phyloP scores from a whole-genome alignment of 208 protist species.

The Leishmania arabica region DNA sequence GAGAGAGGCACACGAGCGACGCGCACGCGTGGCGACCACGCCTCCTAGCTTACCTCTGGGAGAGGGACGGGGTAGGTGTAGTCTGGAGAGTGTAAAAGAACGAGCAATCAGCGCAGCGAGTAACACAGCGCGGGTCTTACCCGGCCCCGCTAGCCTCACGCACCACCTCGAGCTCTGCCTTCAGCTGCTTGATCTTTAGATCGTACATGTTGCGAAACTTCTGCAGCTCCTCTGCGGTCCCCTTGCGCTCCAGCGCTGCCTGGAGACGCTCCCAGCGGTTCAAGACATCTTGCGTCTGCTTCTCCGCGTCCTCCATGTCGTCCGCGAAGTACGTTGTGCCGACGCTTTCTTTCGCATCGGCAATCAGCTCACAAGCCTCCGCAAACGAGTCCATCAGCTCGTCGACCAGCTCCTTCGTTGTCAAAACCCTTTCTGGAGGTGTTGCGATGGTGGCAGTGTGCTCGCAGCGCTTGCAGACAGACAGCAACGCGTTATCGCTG shows the following conservation, averaged over 20 bases:
- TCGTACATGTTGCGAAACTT: constrained; percentile 54
- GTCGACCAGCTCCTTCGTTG: constrained; percentile 33
- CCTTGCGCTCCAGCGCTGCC: constrained; percentile 25
- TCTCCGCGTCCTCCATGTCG: constrained; percentile 68
- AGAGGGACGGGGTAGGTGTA: background rate
- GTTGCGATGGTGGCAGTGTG: constrained; percentile 1
- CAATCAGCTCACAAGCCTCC: constrained; percentile 69
- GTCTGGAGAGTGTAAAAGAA: background rate
- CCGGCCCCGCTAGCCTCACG: constrained; percentile 27
- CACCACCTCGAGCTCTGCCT: constrained; percentile 56
- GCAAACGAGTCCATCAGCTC: constrained; percentile 65
- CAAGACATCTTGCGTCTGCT: constrained; percentile 53
- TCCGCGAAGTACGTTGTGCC: constrained; percentile 73
- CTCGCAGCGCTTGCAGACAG: background rate
- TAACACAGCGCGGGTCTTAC: background rate
- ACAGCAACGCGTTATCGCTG: background rate
- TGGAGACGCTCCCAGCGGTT: constrained; percentile 52
- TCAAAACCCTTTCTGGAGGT: background rate
- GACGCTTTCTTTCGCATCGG: constrained; percentile 62
- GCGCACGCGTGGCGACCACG: background rate
- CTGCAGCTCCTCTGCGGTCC: constrained; percentile 33
- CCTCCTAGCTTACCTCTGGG: background rate
- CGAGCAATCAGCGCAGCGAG: background rate
- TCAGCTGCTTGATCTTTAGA: constrained; percentile 73
- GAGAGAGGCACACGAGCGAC: background rate